These are phyloP conservation scores for Xylaria intraflava DNA, from an alignment of 495 filamentous ascomycete species.

Conservation along the genomic window DNA sequence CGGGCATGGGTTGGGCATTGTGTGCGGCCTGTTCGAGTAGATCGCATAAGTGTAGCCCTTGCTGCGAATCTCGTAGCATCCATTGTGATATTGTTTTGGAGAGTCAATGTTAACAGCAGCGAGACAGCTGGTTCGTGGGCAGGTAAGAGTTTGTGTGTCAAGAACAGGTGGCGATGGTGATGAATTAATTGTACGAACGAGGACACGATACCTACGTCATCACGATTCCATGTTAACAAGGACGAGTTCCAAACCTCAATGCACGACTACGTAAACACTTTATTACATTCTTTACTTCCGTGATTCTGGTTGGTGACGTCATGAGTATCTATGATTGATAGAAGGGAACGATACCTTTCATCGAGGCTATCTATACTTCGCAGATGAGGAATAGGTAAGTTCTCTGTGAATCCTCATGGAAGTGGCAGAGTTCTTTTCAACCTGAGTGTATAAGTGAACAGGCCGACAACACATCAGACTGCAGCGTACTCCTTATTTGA, in stretches of 20 bases:
- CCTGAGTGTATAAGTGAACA: no score
- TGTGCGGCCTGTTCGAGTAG: neutral
- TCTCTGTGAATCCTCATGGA: no score
- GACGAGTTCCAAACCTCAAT: neutral
- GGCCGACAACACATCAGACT: no score
- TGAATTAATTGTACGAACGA: neutral
- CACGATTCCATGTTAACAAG: neutral
- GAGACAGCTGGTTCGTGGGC: neutral
- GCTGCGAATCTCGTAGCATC: slow-evolving; percentile 3
- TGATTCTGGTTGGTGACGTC: neutral
- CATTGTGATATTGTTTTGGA: neutral
- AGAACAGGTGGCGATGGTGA: neutral
- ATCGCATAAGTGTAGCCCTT: slow-evolving; percentile 1
- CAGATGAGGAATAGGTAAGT: no score
- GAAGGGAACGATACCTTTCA: neutral
- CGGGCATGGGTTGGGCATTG: slow-evolving; percentile 24
- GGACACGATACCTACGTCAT: slow-evolving; percentile 3
- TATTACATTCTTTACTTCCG: neutral
- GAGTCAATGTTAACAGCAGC: no score
- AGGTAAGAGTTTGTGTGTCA: neutral
- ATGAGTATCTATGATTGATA: neutral
- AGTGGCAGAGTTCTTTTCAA: no score
- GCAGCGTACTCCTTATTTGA: no score
- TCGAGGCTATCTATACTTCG: no score
- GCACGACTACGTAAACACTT: neutral